Base-by-base conservation (phyloP, 768 basidiomycete species). In the Neoboletus magnificus region DNA sequence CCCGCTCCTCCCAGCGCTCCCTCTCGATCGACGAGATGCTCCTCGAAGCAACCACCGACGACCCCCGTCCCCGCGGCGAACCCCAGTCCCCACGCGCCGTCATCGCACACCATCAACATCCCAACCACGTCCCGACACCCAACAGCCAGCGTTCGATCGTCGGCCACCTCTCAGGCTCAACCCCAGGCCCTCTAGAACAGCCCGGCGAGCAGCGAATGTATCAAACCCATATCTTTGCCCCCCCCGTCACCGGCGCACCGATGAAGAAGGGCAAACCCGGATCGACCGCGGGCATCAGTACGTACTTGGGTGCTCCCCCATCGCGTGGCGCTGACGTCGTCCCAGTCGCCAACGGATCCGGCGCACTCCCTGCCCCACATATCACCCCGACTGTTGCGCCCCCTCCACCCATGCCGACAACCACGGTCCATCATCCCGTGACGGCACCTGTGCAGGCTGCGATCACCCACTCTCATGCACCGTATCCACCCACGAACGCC, bases 211-310 rank as follows among this genome's bases (percentile, higher is more conserved):
- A 75, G 10, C 66, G 76, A 37, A 76, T 73, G 23, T 83, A 83
- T 56, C 83, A 84, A 57, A 85, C 83, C 0, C 86, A 88, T 65
- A 81, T 87, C 13, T 89, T 89, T 63, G 85, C 86, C 8, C 84
- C 87, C 3, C 82, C 84, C 4, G 84, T 87, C 8, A 89, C 83
- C 0, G 87, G 87, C 52, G 85, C 87, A 4, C 86, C 87, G 2
- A 78, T 77, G 18, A 88, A 88, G 73, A 87, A 87, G 73, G 69
- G 70, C 35, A 86, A 87, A 68, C 79, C 62, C 30, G 58, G 63
- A 23, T 58, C 63, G 6, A 61, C 52, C 25, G n/a, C 60, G 37
- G 62, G 42, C 5, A 54, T 69, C n/a, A 43, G 71, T 71, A 36
- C 54, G 70, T 62, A 36, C 5, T 30, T 18, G n/a, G 32, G 41